These are phyloP conservation scores for Alternaria triticina DNA, from an alignment of 2,329 filamentous ascomycete species.

Conservation along the genomic window DNA sequence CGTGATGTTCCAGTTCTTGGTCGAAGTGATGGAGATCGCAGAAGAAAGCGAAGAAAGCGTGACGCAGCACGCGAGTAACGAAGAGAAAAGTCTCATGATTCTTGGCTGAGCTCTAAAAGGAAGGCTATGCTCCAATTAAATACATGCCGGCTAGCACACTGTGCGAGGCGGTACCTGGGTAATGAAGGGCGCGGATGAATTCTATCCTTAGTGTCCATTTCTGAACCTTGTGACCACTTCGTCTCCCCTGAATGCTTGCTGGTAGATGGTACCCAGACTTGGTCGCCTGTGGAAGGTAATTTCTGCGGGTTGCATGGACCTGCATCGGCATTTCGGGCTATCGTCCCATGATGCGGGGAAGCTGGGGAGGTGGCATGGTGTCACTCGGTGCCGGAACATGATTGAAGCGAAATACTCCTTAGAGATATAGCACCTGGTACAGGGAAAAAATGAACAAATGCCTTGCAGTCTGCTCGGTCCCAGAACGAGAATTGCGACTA, in stretches of 20 bases:
- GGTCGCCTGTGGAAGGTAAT: not conserved
- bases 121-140: not conserved
- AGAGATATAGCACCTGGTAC: not conserved
- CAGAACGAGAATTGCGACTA: not conserved
- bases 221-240: not conserved
- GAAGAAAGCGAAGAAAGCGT: slow-evolving; percentile 18
- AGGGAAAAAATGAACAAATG: not conserved
- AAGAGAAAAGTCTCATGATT: slow-evolving; percentile 26
- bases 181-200: not conserved
- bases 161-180: no score
- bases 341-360: slow-evolving; percentile 15
- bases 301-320: slow-evolving; percentile 2
- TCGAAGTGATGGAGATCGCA: slow-evolving; percentile 35
- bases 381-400: not conserved
- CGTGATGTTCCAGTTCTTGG: slow-evolving; percentile 37
- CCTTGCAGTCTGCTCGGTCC: not conserved
- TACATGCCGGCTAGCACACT: not conserved
- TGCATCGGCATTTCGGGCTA: slow-evolving; percentile 26
- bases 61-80: slow-evolving; percentile 12
- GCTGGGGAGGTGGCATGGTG: slow-evolving; percentile 4
- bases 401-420: not conserved
- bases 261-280: not conserved
- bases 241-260: not conserved
- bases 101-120: not conserved
- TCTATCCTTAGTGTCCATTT: not conserved